phyloP scores from a whole-genome alignment of 306 rosid species.

The Sicyos baderoa region DNA sequence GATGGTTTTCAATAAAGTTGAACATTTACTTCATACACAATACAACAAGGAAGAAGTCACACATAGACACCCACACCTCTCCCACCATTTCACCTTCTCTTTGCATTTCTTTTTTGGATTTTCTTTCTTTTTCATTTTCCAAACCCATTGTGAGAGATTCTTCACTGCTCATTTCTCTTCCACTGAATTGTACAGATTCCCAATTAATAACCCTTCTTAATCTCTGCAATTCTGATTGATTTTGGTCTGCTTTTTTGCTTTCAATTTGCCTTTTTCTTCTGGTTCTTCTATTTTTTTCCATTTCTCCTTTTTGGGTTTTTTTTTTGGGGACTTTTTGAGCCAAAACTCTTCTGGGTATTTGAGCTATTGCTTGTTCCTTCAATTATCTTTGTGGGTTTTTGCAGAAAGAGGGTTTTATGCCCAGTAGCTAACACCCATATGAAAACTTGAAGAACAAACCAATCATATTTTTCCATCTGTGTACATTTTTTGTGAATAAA shows the following conservation, averaged over 20 bases:
- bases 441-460: slow-evolving; percentile 29
- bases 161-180: slow-evolving; percentile 63
- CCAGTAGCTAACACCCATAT: slow-evolving; percentile 28
- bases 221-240: slow-evolving; percentile 43
- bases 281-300: not conserved
- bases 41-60: slow-evolving; percentile 21
- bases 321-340: slow-evolving; percentile 30
- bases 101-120: slow-evolving; percentile 11
- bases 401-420: slow-evolving; percentile 41
- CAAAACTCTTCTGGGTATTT: slow-evolving; percentile 56
- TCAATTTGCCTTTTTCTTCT: not conserved
- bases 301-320: slow-evolving; percentile 12
- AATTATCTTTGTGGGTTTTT: slow-evolving; percentile 45
- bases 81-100: slow-evolving; percentile 56
- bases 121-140: slow-evolving; percentile 26
- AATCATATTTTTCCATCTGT: slow-evolving; percentile 16
- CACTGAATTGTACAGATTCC: slow-evolving; percentile 59
- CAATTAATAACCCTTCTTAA: slow-evolving; percentile 41
- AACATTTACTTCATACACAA: slow-evolving; percentile 23
- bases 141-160: slow-evolving; percentile 78
- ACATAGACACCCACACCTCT: slow-evolving; percentile 32
- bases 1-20: slow-evolving; percentile 18
- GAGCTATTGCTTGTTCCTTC: slow-evolving; percentile 51
- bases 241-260: slow-evolving; percentile 32
- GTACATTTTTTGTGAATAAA: slow-evolving; percentile 16